phyloP scores from a whole-genome alignment of 1,139 yeast genomes.

The Candida labiduridarum region DNA sequence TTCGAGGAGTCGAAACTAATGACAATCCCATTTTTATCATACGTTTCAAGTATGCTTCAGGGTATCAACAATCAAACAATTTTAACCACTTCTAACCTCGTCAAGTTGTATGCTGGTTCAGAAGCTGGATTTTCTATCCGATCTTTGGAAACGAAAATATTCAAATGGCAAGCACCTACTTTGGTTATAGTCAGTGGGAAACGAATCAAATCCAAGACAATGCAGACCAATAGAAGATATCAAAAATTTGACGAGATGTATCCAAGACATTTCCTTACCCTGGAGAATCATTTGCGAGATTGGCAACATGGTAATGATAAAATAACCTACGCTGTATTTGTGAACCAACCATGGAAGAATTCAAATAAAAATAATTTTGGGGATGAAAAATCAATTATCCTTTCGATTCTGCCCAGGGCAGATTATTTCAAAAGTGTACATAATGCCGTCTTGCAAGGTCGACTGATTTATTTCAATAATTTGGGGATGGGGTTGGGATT shows the following conservation, averaged over 20 bases:
- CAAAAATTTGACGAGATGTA: slow-evolving; percentile 52
- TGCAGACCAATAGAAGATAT: slow-evolving; percentile 49
- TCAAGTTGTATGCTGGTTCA: slow-evolving; percentile 72
- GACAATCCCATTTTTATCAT: slow-evolving; percentile 42
- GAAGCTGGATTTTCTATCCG: slow-evolving; percentile 84
- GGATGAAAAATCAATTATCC: slow-evolving; percentile 51
- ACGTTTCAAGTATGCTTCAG: slow-evolving; percentile 37
- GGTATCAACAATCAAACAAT: slow-evolving; percentile 22
- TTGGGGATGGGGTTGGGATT: slow-evolving; percentile 79
- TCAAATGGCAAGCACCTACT: slow-evolving; percentile 92
- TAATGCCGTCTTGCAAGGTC: slow-evolving; percentile 29
- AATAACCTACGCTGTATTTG: slow-evolving; percentile 61
- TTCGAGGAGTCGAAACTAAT: slow-evolving; percentile 44
- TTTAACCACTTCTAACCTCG: slow-evolving; percentile 44
- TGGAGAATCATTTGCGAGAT: slow-evolving; percentile 28
- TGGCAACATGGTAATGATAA: slow-evolving; percentile 45
- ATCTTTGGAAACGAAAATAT: slow-evolving; percentile 78
- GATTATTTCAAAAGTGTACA: slow-evolving; percentile 51
- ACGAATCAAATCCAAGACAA: slow-evolving; percentile 44
- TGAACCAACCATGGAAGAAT: slow-evolving; percentile 74
- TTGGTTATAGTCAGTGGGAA: slow-evolving; percentile 69
- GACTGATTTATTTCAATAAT: slow-evolving; percentile 64
- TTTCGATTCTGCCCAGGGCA: slow-evolving; percentile 68
- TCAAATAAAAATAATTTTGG: slow-evolving; percentile 79
- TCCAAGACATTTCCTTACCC: slow-evolving; percentile 48